Evolutionary conservation across 768 basidiomycete genomes (phyloP).

Genomic region (Termitomyces sp.): DNA sequence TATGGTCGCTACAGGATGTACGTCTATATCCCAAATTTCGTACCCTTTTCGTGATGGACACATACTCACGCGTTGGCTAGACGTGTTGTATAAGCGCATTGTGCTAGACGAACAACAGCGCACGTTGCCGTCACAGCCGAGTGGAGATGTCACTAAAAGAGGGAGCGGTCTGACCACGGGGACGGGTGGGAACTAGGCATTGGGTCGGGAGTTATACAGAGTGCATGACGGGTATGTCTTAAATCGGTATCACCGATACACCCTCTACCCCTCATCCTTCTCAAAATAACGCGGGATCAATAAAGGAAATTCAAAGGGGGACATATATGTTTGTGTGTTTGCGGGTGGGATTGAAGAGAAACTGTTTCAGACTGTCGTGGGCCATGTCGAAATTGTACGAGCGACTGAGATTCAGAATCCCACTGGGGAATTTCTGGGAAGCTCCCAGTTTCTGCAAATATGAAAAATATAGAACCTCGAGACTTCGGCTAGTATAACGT

Average conservation of each 20-base stretch:
- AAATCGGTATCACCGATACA: background rate
- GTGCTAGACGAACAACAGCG: background rate
- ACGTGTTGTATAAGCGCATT: background rate
- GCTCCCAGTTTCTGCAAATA: too few species aligned
- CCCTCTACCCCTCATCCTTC: background rate
- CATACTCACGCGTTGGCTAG: background rate
- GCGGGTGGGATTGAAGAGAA: slow-evolving; percentile 85
- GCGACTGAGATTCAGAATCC: too few species aligned
- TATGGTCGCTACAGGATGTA: background rate
- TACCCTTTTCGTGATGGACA: too few species aligned
- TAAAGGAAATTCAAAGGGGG: slow-evolving; percentile 25
- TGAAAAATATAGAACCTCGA: too few species aligned
- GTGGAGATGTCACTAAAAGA: background rate
- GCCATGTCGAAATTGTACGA: too few species aligned
- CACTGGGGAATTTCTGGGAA: too few species aligned
- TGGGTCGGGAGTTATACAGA: background rate
- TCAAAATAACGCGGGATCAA: background rate
- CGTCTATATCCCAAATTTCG: background rate
- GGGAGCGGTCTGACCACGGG: background rate
- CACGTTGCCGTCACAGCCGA: background rate
- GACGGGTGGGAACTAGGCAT: background rate
- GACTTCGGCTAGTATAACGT: too few species aligned
- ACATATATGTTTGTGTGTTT: slow-evolving; percentile 69
- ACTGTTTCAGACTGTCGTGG: slow-evolving; percentile 76
- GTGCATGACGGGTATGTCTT: background rate